Evolutionary conservation across 2,329 filamentous ascomycete species (phyloP).

Genomic region (Monosporascus cannonballus): DNA sequence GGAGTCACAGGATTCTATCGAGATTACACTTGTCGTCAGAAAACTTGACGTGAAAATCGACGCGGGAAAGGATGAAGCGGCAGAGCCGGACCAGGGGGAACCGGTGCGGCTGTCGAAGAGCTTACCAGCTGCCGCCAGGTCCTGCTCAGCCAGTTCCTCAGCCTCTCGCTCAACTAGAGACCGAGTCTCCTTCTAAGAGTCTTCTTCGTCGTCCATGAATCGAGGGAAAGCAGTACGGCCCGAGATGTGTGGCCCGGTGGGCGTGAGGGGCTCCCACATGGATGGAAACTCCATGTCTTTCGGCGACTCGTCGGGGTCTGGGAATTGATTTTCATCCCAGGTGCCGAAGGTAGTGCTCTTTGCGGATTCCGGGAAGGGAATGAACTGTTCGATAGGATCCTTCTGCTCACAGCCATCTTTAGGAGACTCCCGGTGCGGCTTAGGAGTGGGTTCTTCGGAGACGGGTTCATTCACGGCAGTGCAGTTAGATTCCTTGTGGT

Average conservation of each 20-base stretch:
- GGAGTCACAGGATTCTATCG: slow-evolving; percentile 21
- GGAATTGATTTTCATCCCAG: background rate
- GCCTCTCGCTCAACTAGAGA: slow-evolving; percentile 12
- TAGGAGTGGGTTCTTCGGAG: background rate
- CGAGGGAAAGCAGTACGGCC: background rate
- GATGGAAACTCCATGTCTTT: background rate
- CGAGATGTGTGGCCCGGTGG: slow-evolving; percentile 3
- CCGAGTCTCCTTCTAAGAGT: slow-evolving; percentile 11
- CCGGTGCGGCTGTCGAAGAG: slow-evolving; percentile 16
- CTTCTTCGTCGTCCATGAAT: slow-evolving; percentile 2
- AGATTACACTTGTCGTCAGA: slow-evolving; percentile 20
- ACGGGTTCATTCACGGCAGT: background rate
- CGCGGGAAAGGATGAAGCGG: slow-evolving; percentile 11
- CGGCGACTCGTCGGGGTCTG: slow-evolving; percentile 26
- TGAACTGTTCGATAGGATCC: background rate
- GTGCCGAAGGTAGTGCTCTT: background rate
- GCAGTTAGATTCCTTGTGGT: background rate
- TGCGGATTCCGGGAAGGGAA: background rate
- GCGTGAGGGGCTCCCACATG: slow-evolving; percentile 11
- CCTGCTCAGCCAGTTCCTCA: slow-evolving; percentile 17
- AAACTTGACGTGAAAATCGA: slow-evolving; percentile 9
- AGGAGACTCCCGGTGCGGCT: background rate
- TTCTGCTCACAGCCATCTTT: background rate
- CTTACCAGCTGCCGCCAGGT: slow-evolving; percentile 22
- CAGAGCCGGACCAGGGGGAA: slow-evolving; percentile 9